Evolutionary conservation across 306 rosid genomes (phyloP), one percentile per base, ranked within the genome.

Genomic region (Quercus suber): DNA sequence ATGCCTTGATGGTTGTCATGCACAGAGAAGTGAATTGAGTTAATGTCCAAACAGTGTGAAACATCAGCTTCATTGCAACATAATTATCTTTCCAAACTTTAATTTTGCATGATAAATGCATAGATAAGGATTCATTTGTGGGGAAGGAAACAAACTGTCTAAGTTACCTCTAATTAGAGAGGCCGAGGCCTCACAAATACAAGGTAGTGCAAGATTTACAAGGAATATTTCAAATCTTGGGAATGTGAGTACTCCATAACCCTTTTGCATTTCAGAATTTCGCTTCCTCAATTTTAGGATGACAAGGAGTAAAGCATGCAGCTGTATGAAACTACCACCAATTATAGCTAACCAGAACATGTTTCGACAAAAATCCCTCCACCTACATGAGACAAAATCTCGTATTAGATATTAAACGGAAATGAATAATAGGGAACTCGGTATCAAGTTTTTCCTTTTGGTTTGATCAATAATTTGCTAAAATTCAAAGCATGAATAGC

Each of bases 341-440:
- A 92, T 86, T 82, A 87, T 86, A 31, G 88, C 95, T 77, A 94
- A 82, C 97, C 99, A 94, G 84, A 92, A 87, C 93, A 91, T 89
- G 89, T 85, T 86, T 85, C 95, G 84, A 53, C 57, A 76, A 59
- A 94, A 94, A 63, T 88, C 89, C 52, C 84, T 86, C 98, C 97
- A 94, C 87, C 98, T 94, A 77, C 81, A 78, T 31, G 52, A 31
- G 70, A 73, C 59, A 65, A 23, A 20, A 41, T 6, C 4, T 9
- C 75, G 21, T 31, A 31, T 71, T 19, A 59, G 75, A 80, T 18
- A 69, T 63, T 28, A 28, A 5, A 28, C 1, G 2, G 30, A 63
- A 25, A 15, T 5, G 14, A 28, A 28, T 14, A 28, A 28, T 6
- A 28, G 6, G 20, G 37, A 7, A 27, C 27, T 23, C 12, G 5